Evolutionary conservation across 78 protist species (phyloP).

Genomic region (Isochrysis galbana): DNA sequence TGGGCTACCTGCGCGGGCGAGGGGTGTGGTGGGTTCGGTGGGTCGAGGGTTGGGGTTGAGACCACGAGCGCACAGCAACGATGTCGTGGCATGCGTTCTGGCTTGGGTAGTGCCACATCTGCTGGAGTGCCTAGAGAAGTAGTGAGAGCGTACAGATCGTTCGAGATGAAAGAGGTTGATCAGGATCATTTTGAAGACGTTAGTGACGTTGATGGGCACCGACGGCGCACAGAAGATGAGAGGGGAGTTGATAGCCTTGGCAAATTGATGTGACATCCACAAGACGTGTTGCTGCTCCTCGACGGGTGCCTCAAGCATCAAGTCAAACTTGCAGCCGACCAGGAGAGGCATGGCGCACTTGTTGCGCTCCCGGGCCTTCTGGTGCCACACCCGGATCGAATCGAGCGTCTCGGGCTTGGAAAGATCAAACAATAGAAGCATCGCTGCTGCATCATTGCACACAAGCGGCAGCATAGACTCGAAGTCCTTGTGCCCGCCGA

Average conservation of each 20-base stretch:
- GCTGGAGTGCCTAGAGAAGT: too few relatives aligned
- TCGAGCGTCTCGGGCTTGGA: conserved; percentile 40
- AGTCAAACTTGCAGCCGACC: conserved; percentile 64
- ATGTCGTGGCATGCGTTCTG: too few relatives aligned
- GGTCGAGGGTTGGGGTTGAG: too few relatives aligned
- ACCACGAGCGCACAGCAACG: too few relatives aligned
- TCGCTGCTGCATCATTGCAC: conserved; percentile 57
- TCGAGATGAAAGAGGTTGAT: neutral
- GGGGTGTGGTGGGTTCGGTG: too few relatives aligned
- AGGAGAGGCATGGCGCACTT: conserved; percentile 53
- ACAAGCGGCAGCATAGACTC: conserved; percentile 61
- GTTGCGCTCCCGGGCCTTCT: conserved; percentile 49
- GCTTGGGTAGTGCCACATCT: too few relatives aligned
- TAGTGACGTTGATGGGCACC: conserved; percentile 50
- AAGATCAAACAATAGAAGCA: conserved; percentile 59
- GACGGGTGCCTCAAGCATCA: neutral
- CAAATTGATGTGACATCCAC: neutral
- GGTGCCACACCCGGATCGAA: conserved; percentile 45
- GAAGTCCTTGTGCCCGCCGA: conserved; percentile 50
- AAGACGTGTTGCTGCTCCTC: conserved; percentile 40
- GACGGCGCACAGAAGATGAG: conserved; percentile 52
- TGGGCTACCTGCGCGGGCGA: too few relatives aligned
- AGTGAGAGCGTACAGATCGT: neutral
- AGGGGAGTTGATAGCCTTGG: conserved; percentile 63
- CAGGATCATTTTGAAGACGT: conserved; percentile 35